Percentiles rank a stretch among this genome's conserved stretches.
phyloP scores from a whole-genome alignment of 2,329 filamentous ascomycete genomes.

The Didymellaceae sp. region DNA sequence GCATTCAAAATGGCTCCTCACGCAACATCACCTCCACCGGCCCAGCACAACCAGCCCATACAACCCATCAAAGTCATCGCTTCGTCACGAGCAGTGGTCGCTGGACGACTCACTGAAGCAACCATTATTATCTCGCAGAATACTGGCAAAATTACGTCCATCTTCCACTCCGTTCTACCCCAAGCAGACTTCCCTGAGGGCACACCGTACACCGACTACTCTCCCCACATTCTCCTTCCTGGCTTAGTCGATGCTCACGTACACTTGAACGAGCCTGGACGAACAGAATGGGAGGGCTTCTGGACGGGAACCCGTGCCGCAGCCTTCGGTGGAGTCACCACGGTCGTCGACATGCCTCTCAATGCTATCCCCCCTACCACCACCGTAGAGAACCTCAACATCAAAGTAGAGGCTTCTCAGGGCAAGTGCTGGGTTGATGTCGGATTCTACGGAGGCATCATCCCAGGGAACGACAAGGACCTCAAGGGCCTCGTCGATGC shows the following conservation, averaged over 20 bases:
- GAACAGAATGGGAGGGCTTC: constrained; percentile 99
- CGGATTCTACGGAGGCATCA: constrained; percentile 95
- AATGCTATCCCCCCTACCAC: constrained; percentile 98
- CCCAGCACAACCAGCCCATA: constrained; percentile 33
- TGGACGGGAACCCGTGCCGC: constrained; percentile 92
- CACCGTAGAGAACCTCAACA: constrained; percentile 78
- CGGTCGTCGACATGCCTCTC: constrained; percentile 95
- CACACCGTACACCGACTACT: constrained; percentile 81
- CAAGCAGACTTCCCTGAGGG: constrained; percentile 73
- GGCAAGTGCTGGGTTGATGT: constrained; percentile 98
- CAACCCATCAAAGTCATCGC: constrained; percentile 74
- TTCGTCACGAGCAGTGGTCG: constrained; percentile 83
- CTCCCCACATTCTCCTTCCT: constrained; percentile 82
- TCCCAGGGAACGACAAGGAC: constrained; percentile 85
- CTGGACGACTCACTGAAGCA: constrained; percentile 77
- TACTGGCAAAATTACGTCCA: constrained; percentile 83
- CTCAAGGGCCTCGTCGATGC: constrained; percentile 80
- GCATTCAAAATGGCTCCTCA: constrained; percentile 46
- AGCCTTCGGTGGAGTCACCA: constrained; percentile 94
- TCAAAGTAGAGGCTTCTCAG: constrained; percentile 82
- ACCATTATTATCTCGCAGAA: constrained; percentile 78
- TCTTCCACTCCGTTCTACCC: constrained; percentile 77
- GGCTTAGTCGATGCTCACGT: constrained; percentile 97
- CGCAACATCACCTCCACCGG: constrained; percentile 42
- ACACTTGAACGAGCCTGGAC: constrained; percentile 94